These are phyloP conservation scores for Blastocystis sp. DNA, from an alignment of 352 stramenopile species.

Conservation along the genomic window DNA sequence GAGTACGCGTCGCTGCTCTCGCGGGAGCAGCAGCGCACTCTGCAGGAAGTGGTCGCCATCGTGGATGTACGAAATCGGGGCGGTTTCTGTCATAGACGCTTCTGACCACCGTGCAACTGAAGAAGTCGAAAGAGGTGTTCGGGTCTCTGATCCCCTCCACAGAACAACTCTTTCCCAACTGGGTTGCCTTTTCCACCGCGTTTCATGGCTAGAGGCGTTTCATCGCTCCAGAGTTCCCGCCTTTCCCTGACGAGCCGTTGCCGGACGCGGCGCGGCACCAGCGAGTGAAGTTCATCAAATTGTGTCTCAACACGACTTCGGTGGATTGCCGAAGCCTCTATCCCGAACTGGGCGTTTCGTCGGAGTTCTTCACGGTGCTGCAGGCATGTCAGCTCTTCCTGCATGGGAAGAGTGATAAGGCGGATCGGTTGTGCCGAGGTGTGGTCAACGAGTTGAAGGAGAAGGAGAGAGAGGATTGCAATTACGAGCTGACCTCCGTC, in stretches of 20 bases:
- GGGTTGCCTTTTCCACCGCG: neutral
- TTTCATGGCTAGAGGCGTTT: conserved; percentile 34
- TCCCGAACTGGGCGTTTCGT: neutral
- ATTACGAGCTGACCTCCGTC: conserved; percentile 44
- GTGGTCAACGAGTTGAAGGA: conserved; percentile 28
- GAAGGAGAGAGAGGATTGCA: conserved; percentile 37
- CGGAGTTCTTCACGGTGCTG: conserved; percentile 34
- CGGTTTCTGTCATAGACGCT: neutral
- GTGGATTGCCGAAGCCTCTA: neutral
- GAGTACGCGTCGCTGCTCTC: conserved; percentile 13
- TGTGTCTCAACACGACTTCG: conserved; percentile 35
- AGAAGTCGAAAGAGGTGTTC: neutral
- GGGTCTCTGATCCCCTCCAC: conserved; percentile 13
- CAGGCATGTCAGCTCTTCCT: conserved; percentile 27
- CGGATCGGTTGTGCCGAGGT: conserved; percentile 41
- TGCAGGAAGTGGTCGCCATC: neutral
- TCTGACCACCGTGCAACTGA: neutral
- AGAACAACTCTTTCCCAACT: conserved; percentile 10
- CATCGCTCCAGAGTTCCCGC: conserved; percentile 13
- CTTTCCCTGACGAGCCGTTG: neutral
- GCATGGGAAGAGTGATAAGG: conserved; percentile 51
- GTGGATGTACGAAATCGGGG: neutral
- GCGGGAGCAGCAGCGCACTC: neutral
- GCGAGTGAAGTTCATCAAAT: conserved; percentile 48
- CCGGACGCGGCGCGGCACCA: conserved; percentile 17